Conservation (phyloP, 495 filamentous ascomycete genomes). For the Hypoxylon cercidicola region DNA sequence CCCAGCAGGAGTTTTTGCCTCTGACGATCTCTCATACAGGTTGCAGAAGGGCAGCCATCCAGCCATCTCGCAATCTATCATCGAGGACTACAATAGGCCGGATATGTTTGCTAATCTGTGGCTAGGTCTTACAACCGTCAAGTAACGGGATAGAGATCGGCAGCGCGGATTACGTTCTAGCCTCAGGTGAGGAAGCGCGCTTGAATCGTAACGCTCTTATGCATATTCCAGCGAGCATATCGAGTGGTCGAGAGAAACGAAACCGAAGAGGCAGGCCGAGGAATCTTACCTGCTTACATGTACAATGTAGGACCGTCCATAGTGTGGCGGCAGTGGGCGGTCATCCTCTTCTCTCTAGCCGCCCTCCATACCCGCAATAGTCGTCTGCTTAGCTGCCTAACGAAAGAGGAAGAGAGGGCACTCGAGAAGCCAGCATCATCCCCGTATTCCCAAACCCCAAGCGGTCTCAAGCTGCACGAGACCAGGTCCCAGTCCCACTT, state of each 20-base stretch:
- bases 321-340: constrained; percentile 32
- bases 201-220: constrained; percentile 31
- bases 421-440: constrained; percentile 26
- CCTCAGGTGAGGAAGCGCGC: constrained; percentile 40
- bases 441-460: constrained; percentile 40
- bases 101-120: constrained; percentile 23
- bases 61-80: constrained; percentile 2
- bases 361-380: constrained; percentile 16
- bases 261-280: constrained; percentile 24
- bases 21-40: constrained; percentile 36
- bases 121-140: constrained; percentile 25
- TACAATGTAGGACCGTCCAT: background rate
- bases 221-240: constrained; percentile 22
- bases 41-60: constrained; percentile 20
- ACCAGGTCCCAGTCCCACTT: constrained; percentile 34
- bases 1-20: constrained; percentile 24
- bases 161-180: constrained; percentile 35
- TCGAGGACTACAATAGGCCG: background rate
- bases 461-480: constrained; percentile 44
- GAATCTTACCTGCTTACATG: constrained; percentile 7
- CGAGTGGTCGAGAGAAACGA: constrained; percentile 37
- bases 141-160: constrained; percentile 25
- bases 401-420: constrained; percentile 13
- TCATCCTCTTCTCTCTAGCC: constrained; percentile 37
- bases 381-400: constrained; percentile 44